Evolutionary conservation across 768 basidiomycete species (phyloP).

Genomic region (Tremella mesenterica): DNA sequence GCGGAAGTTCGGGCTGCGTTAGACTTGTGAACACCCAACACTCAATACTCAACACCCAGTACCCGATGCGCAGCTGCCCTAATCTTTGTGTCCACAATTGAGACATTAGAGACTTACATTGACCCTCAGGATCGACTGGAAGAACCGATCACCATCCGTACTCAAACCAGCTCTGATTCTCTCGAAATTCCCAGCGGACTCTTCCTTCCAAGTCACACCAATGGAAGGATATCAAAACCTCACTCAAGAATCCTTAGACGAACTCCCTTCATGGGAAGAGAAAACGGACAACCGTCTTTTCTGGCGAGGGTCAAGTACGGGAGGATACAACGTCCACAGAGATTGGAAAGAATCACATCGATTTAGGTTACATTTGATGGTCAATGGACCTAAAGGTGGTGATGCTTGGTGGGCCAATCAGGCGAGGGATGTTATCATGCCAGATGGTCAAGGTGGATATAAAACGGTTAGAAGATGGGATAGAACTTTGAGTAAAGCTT

Average conservation of each 20-base stretch:
- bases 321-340: conserved; percentile 44
- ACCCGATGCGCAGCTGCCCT: no score
- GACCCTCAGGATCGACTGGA: conserved; percentile 33
- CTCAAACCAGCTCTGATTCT: conserved; percentile 39
- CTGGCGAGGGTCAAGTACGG: conserved; percentile 48
- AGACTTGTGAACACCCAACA: no score
- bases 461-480: conserved; percentile 24
- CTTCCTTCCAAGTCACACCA: conserved; percentile 36
- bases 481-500: conserved; percentile 49
- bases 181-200: conserved; percentile 41
- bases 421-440: conserved; percentile 38
- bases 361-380: conserved; percentile 44
- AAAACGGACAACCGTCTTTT: conserved; percentile 45
- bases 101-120: background rate
- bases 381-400: conserved; percentile 43
- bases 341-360: conserved; percentile 46
- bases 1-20: no score
- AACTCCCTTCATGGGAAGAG: conserved; percentile 43
- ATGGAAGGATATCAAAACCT: conserved; percentile 42
- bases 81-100: no score
- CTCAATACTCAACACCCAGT: no score
- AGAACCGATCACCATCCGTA: conserved; percentile 35
- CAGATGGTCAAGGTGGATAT: conserved; percentile 35
- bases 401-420: conserved; percentile 42
- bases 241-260: conserved; percentile 9